phyloP scores from a whole-genome alignment of 2,329 filamentous ascomycete genomes.

The Talaromyces islandicus region DNA sequence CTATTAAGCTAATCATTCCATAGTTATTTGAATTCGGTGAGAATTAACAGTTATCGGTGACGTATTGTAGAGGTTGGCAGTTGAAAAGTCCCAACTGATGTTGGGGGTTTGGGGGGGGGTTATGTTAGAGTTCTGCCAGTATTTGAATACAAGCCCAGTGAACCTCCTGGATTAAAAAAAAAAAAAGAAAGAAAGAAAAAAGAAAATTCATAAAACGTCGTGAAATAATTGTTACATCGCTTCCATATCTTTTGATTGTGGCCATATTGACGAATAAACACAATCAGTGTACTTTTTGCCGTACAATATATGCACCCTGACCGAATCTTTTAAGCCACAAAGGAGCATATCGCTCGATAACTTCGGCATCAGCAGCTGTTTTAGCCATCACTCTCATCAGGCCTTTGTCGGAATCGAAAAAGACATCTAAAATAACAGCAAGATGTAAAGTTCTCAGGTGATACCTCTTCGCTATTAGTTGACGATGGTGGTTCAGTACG shows the following conservation, averaged over 20 bases:
- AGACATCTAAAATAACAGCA: not conserved
- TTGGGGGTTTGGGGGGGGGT: too few relatives aligned
- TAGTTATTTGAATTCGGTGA: too few relatives aligned
- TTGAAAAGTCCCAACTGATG: too few relatives aligned
- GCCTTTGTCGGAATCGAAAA: not conserved
- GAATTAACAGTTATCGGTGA: too few relatives aligned
- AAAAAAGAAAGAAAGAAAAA: too few relatives aligned
- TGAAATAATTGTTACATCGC: not conserved
- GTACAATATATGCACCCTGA: not conserved
- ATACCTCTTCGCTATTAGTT: not conserved
- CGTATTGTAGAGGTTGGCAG: too few relatives aligned
- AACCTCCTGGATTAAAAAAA: too few relatives aligned
- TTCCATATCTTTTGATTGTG: too few relatives aligned
- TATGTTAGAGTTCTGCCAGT: too few relatives aligned
- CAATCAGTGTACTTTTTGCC: not conserved
- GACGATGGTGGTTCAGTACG: not conserved
- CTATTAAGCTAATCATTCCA: too few relatives aligned
- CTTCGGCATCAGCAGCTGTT: not conserved
- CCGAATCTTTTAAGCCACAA: not conserved
- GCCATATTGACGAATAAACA: not conserved
- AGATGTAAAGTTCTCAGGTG: not conserved
- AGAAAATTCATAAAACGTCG: not conserved
- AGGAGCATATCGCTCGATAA: not conserved
- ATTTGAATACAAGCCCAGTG: too few relatives aligned
- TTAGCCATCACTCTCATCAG: not conserved